A percentile compares a stretch with the other conserved stretches of the same genome.
Conservation (phyloP, 2,329 filamentous ascomycete species). For the Trichophyton simii region DNA sequence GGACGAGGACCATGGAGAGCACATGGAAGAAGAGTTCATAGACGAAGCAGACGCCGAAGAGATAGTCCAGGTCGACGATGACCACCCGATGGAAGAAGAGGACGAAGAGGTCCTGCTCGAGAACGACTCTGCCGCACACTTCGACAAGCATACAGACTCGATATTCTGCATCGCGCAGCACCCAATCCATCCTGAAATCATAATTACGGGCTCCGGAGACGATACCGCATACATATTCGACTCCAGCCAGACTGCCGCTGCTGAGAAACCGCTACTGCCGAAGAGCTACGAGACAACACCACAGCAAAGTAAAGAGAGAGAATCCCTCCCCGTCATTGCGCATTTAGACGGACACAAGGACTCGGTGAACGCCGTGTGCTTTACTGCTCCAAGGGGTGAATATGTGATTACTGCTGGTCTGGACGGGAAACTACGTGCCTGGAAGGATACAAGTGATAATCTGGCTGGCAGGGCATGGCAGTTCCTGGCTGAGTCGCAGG, state of each 20-base stretch:
- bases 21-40: conserved; percentile 54
- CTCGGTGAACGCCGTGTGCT: conserved; percentile 74
- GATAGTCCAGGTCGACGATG: conserved; percentile 56
- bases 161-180: conserved; percentile 95
- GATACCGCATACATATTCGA: conserved; percentile 84
- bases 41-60: conserved; percentile 66
- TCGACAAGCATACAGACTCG: conserved; percentile 78
- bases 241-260: conserved; percentile 45
- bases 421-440: conserved; percentile 69
- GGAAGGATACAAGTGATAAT: conserved; percentile 40
- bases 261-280: conserved; percentile 56
- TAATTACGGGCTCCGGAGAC: conserved; percentile 77
- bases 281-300: conserved; percentile 60
- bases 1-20: neutral
- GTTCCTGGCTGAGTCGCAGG: conserved; percentile 65
- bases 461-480: conserved; percentile 45
- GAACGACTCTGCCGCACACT: conserved; percentile 89
- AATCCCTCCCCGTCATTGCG: conserved; percentile 52
- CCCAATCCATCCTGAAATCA: conserved; percentile 60
- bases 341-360: conserved; percentile 83
- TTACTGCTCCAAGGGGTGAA: conserved; percentile 71
- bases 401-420: conserved; percentile 78
- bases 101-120: conserved; percentile 62
- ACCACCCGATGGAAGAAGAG: conserved; percentile 52
- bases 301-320: conserved; percentile 44